Percentiles rank a stretch among this genome's conserved stretches.
phyloP scores from a whole-genome alignment of 495 filamentous ascomycete species.

The Lasiosphaeriaceae sp. region DNA sequence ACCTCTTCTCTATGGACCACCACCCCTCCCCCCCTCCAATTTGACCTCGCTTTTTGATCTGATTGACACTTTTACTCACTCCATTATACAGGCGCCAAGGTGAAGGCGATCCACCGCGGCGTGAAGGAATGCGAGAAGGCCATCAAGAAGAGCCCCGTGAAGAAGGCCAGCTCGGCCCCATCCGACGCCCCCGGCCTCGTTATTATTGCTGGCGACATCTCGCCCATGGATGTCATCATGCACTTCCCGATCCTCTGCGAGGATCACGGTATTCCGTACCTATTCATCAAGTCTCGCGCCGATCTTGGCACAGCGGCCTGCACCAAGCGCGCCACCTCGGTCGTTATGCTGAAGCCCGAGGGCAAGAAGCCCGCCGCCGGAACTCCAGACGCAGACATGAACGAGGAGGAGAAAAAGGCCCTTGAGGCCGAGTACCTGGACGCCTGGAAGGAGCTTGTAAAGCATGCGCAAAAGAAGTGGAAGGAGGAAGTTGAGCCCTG shows the following conservation, averaged over 20 bases:
- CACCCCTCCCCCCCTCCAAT: too few species aligned
- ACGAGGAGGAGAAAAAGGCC: constrained; percentile 42
- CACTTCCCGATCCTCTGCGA: constrained; percentile 97
- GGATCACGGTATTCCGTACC: constrained; percentile 90
- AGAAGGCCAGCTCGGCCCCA: constrained; percentile 43
- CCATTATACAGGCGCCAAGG: constrained; percentile 69
- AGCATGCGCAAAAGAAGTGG: constrained; percentile 69
- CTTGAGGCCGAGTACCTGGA: constrained; percentile 66
- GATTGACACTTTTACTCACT: neutral
- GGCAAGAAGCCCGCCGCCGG: constrained; percentile 52
- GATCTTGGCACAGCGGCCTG: constrained; percentile 87
- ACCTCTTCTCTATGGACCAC: neutral
- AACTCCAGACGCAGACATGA: constrained; percentile 41
- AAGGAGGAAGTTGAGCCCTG: constrained; percentile 27
- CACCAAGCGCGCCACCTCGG: constrained; percentile 93
- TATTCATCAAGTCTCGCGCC: constrained; percentile 82
- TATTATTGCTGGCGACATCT: constrained; percentile 93
- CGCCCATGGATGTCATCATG: constrained; percentile 93
- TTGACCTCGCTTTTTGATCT: too few species aligned
- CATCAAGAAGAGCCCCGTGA: constrained; percentile 77
- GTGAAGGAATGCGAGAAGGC: constrained; percentile 98
- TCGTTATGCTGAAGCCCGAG: constrained; percentile 72
- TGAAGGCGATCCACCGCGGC: constrained; percentile 90
- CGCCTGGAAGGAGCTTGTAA: constrained; percentile 66
- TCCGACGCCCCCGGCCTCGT: constrained; percentile 66